phyloP scores from a whole-genome alignment of 805 yeast genomes.

The Candida vartiovaarae region DNA sequence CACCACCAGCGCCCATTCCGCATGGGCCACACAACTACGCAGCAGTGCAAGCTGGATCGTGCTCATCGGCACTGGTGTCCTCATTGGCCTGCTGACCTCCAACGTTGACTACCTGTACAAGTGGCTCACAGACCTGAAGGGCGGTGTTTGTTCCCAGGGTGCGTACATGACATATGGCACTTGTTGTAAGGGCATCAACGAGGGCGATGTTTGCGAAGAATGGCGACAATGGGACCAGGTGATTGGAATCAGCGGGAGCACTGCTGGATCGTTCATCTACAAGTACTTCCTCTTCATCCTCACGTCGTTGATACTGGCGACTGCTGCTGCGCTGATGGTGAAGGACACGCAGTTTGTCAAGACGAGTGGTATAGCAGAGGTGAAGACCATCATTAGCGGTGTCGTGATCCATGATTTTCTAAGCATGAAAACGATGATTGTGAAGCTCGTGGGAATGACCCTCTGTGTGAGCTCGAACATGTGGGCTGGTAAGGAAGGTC shows the following conservation, averaged over 20 bases:
- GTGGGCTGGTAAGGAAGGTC: constrained; percentile 86
- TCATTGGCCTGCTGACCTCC: constrained; percentile 43
- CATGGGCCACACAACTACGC: constrained; percentile 6
- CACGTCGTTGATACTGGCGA: constrained; percentile 33
- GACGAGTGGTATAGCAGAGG: constrained; percentile 68
- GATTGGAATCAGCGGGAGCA: constrained; percentile 16
- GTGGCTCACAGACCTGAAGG: constrained; percentile 44
- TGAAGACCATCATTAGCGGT: constrained; percentile 64
- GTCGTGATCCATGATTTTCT: constrained; percentile 47
- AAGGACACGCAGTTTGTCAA: constrained; percentile 31
- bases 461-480: constrained; percentile 69
- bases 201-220: constrained; percentile 26
- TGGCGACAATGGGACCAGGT: constrained; percentile 29
- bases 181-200: constrained; percentile 25
- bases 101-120: constrained; percentile 42
- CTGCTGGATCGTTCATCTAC: constrained; percentile 25
- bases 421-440: constrained; percentile 41
- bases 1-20: neutral
- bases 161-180: constrained; percentile 21
- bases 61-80: constrained; percentile 36
- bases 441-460: constrained; percentile 51
- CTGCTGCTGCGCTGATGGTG: constrained; percentile 27
- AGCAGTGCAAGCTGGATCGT: constrained; percentile 37
- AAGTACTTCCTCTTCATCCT: constrained; percentile 32
- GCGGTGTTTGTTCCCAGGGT: constrained; percentile 40